A percentile compares a stretch with the other conserved stretches of the same genome.
phyloP scores from a whole-genome alignment of 371 early-diverging fungal genomes.

The Apophysomyces sp. region DNA sequence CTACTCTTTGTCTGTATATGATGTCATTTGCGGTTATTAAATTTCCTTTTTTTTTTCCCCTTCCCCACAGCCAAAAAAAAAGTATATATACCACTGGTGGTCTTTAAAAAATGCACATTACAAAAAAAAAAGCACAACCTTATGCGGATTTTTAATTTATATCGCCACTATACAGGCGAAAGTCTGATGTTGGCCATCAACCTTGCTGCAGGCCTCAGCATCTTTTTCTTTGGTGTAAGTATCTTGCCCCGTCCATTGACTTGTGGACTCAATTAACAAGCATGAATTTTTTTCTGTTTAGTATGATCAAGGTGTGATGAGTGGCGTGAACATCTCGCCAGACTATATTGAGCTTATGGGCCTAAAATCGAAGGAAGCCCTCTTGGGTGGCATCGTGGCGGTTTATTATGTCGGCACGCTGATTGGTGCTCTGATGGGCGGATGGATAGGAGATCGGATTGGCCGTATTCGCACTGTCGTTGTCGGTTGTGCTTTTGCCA shows the following conservation, averaged over 20 bases:
- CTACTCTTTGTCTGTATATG: no score
- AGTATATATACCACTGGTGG: background rate
- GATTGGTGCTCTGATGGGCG: conserved; percentile 44
- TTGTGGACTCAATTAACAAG: background rate
- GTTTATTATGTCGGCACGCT: conserved; percentile 39
- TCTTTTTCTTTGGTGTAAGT: conserved; percentile 50
- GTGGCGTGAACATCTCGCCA: conserved; percentile 40
- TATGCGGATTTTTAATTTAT: conserved; percentile 6
- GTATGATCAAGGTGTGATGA: conserved; percentile 54
- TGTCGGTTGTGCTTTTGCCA: conserved; percentile 31
- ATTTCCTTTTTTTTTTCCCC: background rate
- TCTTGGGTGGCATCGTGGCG: conserved; percentile 44
- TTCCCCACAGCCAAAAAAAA: background rate
- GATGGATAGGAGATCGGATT: conserved; percentile 39
- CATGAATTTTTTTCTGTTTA: background rate
- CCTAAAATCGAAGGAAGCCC: conserved; percentile 29
- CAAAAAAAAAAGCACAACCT: background rate
- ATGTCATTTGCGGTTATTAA: background rate
- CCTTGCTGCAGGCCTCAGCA: conserved; percentile 41
- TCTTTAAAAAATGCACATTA: background rate
- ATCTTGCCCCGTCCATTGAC: background rate
- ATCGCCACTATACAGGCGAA: conserved; percentile 10
- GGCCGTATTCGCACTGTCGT: conserved; percentile 42
- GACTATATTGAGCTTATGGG: conserved; percentile 43
- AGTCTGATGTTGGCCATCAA: conserved; percentile 35